Conservation (phyloP, 1,284 basidiomycete species). For the Moniliella sp. region DNA sequence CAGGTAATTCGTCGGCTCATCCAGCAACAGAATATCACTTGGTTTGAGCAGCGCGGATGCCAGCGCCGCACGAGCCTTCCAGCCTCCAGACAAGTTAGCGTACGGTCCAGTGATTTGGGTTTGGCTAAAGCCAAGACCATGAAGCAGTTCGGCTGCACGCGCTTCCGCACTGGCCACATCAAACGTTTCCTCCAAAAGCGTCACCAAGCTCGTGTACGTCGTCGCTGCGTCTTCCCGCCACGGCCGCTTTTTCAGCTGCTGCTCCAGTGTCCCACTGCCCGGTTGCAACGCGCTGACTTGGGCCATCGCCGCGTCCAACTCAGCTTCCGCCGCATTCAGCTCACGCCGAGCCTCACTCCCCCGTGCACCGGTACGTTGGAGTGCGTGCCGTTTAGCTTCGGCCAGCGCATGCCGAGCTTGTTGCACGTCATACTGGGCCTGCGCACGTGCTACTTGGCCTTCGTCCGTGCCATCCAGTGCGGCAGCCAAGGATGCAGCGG, state of each 20-base stretch:
- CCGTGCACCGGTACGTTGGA: conserved; percentile 43
- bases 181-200: conserved; percentile 31
- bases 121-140: conserved; percentile 46
- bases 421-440: conserved; percentile 11
- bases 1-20: conserved; percentile 39
- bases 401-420: too few species aligned
- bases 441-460: conserved; percentile 7
- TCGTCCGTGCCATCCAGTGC: too few species aligned
- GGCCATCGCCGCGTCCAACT: conserved; percentile 18
- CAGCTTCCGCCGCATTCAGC: conserved; percentile 41
- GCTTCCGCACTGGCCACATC: conserved; percentile 40
- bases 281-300: too few species aligned
- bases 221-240: conserved; percentile 24
- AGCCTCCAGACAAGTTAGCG: conserved; percentile 46
- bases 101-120: conserved; percentile 41
- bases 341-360: conserved; percentile 45
- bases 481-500: conserved; percentile 14
- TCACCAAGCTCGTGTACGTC: too few species aligned
- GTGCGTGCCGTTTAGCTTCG: conserved; percentile 42
- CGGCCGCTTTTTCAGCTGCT: too few species aligned
- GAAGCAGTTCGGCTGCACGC: conserved; percentile 43
- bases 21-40: conserved; percentile 36
- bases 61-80: conserved; percentile 44
- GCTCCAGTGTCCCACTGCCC: conserved; percentile 1
- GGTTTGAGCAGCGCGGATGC: conserved; percentile 37